Evolutionary conservation across 495 filamentous ascomycete genomes (phyloP), one percentile per base, ranked within the genome.

Genomic region (Aspergillus sparsus): DNA sequence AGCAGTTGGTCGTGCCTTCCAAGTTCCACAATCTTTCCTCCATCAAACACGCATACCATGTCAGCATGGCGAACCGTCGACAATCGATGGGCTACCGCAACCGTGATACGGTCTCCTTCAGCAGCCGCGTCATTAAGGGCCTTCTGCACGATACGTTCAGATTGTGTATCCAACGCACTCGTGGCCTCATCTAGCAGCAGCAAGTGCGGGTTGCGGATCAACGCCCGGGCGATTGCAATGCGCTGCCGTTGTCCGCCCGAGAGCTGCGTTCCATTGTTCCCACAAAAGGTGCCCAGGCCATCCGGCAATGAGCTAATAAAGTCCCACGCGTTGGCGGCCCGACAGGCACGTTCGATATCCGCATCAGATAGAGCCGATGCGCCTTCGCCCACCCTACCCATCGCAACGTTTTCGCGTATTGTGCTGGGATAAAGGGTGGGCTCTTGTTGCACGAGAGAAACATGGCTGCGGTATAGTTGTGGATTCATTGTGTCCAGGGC

Each of bases 181-280:
- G 92, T 97, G 11, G 92, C 92, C 70, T 97, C 92, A 63, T 97
- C 92, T 3, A 97, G 83, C 1, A 97, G 78, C 1, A 97, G 80
- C 64, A 97, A 87, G 73, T 90, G 89, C n/a, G 92, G 92, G 65
- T 96, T 80, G 7, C 83, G 85, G 35, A 87, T 86, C 36, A 96
- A 87, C n/a, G 89, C 89, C 57, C 92, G 82, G 4, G 92, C 92
- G 65, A 87, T 86, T 8, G 82, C 82, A 66, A 96, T 89, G 49
- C 92, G 85, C 68, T 97, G 92, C 70, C 94, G 94, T 73, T 97
- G 92, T 15, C 92, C 92, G 63, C 92, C 92, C 18, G 87, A 91
- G 45, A 97, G 77, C 27, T 93, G 71, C 66, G 91, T 90, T 7
- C 92, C 92, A 42, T 91, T 83, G 68, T 94, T 91, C 42, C 92